Conservation (phyloP, 169 alveolate genomes). For the Plasmodium falciparum region DNA sequence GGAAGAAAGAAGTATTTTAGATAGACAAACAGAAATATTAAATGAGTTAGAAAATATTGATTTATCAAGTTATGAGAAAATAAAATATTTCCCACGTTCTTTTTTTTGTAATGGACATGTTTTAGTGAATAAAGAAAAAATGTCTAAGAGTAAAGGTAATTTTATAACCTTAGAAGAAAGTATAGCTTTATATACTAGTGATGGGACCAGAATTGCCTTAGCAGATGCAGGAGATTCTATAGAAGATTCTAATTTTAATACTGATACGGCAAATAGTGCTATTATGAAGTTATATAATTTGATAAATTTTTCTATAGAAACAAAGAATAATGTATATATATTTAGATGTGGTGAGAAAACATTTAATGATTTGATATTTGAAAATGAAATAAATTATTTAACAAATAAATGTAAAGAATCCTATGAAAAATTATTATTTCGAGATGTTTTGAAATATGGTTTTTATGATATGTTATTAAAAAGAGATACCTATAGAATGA, state of each 20-base stretch:
- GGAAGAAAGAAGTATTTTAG: conserved; percentile 47
- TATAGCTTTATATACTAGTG: conserved; percentile 95
- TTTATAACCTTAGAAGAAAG: conserved; percentile 96
- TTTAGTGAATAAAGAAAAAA: conserved; percentile 96
- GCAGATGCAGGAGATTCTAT: conserved; percentile 99
- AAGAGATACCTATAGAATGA: conserved; percentile 48
- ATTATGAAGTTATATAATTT: conserved; percentile 86
- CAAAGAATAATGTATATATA: conserved; percentile 79
- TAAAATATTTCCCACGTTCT: conserved; percentile 92
- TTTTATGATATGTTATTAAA: conserved; percentile 86
- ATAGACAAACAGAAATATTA: conserved; percentile 68
- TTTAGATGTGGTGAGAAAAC: conserved; percentile 77
- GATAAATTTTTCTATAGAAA: conserved; percentile 81
- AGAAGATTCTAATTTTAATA: conserved; percentile 96
- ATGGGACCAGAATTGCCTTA: conserved; percentile 97
- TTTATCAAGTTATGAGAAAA: conserved; percentile 20
- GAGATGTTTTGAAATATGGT: conserved; percentile 91
- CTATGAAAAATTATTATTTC: conserved; percentile 84
- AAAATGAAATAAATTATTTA: conserved; percentile 88
- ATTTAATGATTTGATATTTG: conserved; percentile 85
- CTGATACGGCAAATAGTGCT: conserved; percentile 90
- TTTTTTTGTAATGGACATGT: conserved; percentile 98
- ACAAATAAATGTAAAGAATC: conserved; percentile 85
- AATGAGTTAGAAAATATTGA: conserved; percentile 39
- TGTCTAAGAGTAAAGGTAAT: conserved; percentile 98